Base-by-base conservation (phyloP, 2,329 filamentous ascomycete species). In the Pseudogymnoascus sp. region DNA sequence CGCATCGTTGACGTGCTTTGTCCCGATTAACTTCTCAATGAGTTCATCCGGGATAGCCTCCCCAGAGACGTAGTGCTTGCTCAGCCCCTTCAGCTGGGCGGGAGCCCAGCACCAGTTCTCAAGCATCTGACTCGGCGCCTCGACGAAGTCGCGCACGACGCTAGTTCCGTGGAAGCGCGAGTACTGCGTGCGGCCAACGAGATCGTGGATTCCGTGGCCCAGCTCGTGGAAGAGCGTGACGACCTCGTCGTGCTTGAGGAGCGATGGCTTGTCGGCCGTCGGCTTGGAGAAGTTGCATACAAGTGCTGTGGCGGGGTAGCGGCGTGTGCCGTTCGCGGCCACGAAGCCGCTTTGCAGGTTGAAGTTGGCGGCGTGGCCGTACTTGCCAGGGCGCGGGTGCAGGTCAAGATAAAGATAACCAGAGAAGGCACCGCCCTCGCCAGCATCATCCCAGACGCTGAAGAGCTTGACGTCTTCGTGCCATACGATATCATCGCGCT, bases 211-310 rank as follows among this genome's bases (percentile, higher is more conserved):
- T 25, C 86, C 88, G 71, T 90, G 87, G 31, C 87, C 87, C 0
- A 90, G 79, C 73, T 90, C 87, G 72, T 95, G 89, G 83, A 95
- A 93, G 8, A 93, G 82, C 0, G 90, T 93, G 10, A 92, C 87
- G 1, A 93, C 89, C 75, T 93, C 90, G 63, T 90, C 87, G 72
- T 93, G 90, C 80, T 93, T 92, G 45, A 95, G 82, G 3, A 93
- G 81, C 21, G 86, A 90, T 4, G 90, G 90, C 75, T 92, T 92
- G 73, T 83, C 89, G 8, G 85, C 79, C 1, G 88, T 90, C 1
- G 90, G 88, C 77, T 93, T 93, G 73, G 86, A 90, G 75, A 93
- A 93, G 78, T 93, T 93, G 82, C 90, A 93, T 10, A 93, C 90
- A 10, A 93, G 80, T 1, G 90, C 89, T 0, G 90, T 93, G 1